These are phyloP conservation scores for Amyloporia xantha DNA, from an alignment of 768 basidiomycete species.

Conservation along the genomic window DNA sequence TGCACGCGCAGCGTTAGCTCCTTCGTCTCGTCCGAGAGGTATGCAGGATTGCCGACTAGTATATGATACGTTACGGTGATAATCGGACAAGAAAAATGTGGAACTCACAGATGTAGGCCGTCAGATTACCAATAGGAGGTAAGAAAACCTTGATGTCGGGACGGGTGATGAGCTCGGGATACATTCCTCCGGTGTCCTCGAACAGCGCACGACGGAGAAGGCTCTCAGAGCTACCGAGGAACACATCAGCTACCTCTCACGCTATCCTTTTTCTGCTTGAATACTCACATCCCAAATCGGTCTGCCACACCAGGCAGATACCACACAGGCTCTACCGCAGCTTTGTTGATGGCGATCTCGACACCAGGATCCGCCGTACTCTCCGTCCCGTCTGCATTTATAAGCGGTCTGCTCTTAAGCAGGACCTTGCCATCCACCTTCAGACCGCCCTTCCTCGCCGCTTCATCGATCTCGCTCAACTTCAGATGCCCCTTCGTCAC, in stretches of 20 bases:
- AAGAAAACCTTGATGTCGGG: constrained; percentile 95
- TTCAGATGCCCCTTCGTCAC: constrained; percentile 93
- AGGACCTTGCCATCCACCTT: constrained; percentile 80
- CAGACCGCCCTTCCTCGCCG: constrained; percentile 65
- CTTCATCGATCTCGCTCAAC: constrained; percentile 86
- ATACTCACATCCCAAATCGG: constrained; percentile 81
- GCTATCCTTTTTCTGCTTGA: no score
- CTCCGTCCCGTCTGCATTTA: constrained; percentile 54
- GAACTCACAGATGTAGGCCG: constrained; percentile 82
- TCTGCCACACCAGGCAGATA: constrained; percentile 90
- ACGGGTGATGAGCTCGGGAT: constrained; percentile 91
- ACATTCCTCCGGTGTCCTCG: constrained; percentile 95
- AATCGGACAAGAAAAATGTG: background rate
- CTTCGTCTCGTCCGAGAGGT: constrained; percentile 66
- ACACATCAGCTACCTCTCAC: background rate
- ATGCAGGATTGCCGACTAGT: constrained; percentile 78
- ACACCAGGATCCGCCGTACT: constrained; percentile 65
- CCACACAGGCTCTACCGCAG: constrained; percentile 96
- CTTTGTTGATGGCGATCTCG: constrained; percentile 86
- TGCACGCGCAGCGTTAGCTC: constrained; percentile 86
- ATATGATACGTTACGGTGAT: constrained; percentile 4
- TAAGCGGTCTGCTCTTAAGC: constrained; percentile 54
- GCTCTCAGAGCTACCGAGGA: constrained; percentile 57
- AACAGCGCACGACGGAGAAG: constrained; percentile 87
- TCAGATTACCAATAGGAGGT: constrained; percentile 87